A percentile compares a stretch with the other conserved stretches of the same genome.
phyloP scores from a whole-genome alignment of 208 protist genomes.

The Acanthamoeba castellanii region DNA sequence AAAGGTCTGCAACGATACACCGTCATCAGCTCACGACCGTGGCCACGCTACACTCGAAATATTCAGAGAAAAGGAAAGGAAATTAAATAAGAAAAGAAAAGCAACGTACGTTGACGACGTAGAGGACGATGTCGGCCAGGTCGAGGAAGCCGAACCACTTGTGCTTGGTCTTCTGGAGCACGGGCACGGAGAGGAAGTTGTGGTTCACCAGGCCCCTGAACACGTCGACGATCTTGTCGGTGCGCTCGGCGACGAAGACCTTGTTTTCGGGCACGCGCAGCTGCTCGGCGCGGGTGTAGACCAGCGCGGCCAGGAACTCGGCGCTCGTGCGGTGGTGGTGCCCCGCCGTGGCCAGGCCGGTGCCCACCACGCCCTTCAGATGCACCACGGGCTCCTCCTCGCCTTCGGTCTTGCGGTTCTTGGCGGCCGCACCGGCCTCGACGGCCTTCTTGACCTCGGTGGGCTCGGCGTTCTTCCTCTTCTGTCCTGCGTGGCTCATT shows the following conservation, averaged over 20 bases:
- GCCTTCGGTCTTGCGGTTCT: neutral
- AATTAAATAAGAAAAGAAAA: neutral
- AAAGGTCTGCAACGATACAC: neutral
- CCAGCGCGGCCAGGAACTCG: constrained; percentile 39
- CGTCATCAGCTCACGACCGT: neutral
- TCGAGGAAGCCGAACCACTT: constrained; percentile 64
- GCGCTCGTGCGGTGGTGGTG: constrained; percentile 12
- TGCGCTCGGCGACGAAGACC: constrained; percentile 59
- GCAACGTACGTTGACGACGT: constrained; percentile 9
- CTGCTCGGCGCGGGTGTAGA: constrained; percentile 56
- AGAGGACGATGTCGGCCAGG: constrained; percentile 48
- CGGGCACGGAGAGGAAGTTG: constrained; percentile 59
- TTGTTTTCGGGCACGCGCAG: constrained; percentile 57
- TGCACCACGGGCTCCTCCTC: neutral
- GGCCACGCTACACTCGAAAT: no score
- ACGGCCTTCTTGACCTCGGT: neutral
- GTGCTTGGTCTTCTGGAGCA: constrained; percentile 53
- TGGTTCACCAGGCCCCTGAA: constrained; percentile 37
- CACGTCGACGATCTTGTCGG: constrained; percentile 60
- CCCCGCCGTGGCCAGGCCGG: neutral
- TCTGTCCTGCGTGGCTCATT: constrained; percentile 13
- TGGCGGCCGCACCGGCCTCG: neutral
- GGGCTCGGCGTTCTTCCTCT: neutral
- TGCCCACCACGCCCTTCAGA: constrained; percentile 20
- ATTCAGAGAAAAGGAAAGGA: neutral